phyloP scores from a whole-genome alignment of 768 basidiomycete genomes.

The Hygrophoropsis aurantiaca region DNA sequence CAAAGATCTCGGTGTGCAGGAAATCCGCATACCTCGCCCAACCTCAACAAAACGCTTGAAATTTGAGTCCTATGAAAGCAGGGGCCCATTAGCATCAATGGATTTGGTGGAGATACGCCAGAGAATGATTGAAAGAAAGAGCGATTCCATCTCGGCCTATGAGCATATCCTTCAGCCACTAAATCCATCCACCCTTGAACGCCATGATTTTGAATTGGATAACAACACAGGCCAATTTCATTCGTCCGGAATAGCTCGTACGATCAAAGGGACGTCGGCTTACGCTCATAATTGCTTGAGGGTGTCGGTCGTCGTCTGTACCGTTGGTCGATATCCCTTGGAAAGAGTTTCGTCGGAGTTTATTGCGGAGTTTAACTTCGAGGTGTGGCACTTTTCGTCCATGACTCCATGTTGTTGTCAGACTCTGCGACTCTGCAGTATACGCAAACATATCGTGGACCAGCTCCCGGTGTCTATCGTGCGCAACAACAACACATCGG shows the following conservation, averaged over 20 bases:
- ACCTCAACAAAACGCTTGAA: constrained; percentile 99
- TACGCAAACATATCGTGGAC: no score
- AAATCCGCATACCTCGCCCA: constrained; percentile 72
- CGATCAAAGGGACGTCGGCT: neutral
- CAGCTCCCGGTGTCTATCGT: no score
- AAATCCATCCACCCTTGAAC: no score
- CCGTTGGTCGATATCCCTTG: neutral
- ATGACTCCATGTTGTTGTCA: neutral
- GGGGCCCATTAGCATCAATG: neutral
- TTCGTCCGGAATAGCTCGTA: no score
- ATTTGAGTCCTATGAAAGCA: constrained; percentile 62
- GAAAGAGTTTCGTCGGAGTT: constrained; percentile 1
- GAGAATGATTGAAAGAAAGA: no score
- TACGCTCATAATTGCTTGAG: neutral
- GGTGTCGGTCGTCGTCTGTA: neutral
- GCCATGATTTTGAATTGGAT: no score
- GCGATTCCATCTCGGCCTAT: no score
- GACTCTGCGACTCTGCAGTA: no score
- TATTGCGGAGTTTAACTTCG: neutral
- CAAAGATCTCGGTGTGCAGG: neutral
- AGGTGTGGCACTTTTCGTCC: neutral
- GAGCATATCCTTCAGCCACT: no score
- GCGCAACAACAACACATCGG: no score
- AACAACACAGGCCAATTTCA: no score
- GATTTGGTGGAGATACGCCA: no score